phyloP scores from a whole-genome alignment of 2,329 filamentous ascomycete genomes.

The Botrytis paeoniae region DNA sequence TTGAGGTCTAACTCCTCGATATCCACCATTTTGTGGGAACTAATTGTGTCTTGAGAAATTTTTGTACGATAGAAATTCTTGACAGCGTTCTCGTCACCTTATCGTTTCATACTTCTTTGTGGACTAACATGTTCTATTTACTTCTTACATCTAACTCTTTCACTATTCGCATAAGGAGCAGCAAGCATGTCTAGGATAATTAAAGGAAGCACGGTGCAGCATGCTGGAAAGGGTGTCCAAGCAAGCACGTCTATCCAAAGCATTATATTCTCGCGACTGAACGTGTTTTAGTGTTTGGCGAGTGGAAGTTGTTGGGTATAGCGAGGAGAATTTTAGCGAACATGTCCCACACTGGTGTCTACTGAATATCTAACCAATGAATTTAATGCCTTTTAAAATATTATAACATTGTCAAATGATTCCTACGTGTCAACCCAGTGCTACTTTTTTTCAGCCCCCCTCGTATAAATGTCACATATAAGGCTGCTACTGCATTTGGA shows the following conservation, averaged over 20 bases:
- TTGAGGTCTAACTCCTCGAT: background rate
- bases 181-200: background rate
- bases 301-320: background rate
- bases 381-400: background rate
- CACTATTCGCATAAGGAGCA: background rate
- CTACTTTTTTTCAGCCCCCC: background rate
- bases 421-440: background rate
- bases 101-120: background rate
- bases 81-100: background rate
- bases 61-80: background rate
- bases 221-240: background rate
- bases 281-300: background rate
- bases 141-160: background rate
- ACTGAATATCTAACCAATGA: background rate
- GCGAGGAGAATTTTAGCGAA: background rate
- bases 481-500: background rate
- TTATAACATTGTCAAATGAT: background rate
- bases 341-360: background rate
- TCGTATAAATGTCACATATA: no score
- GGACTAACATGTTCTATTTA: background rate
- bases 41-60: background rate
- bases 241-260: background rate
- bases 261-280: background rate
- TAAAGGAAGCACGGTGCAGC: background rate
- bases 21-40: background rate